phyloP scores from a whole-genome alignment of 2,329 filamentous ascomycete genomes.

The Ophiostoma sp. region DNA sequence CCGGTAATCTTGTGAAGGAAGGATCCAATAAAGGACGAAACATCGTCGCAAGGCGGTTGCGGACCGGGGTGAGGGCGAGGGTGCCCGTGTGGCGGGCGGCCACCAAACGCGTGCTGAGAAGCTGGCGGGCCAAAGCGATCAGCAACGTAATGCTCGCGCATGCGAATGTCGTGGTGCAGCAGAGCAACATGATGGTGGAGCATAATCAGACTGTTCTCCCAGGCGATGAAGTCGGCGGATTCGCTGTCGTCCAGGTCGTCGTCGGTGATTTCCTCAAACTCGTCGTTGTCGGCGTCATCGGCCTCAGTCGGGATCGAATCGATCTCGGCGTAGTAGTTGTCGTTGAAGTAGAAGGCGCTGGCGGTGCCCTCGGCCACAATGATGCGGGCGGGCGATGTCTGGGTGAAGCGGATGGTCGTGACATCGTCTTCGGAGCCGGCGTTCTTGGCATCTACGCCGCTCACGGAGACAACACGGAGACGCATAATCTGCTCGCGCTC shows the following conservation, averaged over 20 bases:
- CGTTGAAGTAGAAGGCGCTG: constrained; percentile 30
- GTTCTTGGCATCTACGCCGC: constrained; percentile 34
- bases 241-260: neutral
- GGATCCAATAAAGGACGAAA: constrained; percentile 41
- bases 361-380: constrained; percentile 40
- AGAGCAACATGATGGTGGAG: constrained; percentile 20
- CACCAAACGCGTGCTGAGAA: neutral
- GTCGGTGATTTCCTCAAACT: neutral
- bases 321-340: neutral
- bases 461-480: constrained; percentile 40
- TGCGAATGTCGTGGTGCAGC: constrained; percentile 22
- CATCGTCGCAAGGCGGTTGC: constrained; percentile 28
- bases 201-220: constrained; percentile 22
- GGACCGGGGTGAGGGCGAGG: neutral
- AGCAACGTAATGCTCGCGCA: constrained; percentile 23
- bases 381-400: constrained; percentile 40
- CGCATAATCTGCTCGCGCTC: constrained; percentile 42
- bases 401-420: constrained; percentile 42
- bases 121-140: constrained; percentile 22
- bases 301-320: neutral
- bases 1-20: constrained; percentile 38
- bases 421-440: constrained; percentile 25
- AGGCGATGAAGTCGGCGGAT: constrained; percentile 23
- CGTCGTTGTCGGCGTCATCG: constrained; percentile 8
- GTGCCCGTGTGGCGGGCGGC: neutral